Conservation (phyloP, 306 rosid species). For the Vigna mungo region DNA sequence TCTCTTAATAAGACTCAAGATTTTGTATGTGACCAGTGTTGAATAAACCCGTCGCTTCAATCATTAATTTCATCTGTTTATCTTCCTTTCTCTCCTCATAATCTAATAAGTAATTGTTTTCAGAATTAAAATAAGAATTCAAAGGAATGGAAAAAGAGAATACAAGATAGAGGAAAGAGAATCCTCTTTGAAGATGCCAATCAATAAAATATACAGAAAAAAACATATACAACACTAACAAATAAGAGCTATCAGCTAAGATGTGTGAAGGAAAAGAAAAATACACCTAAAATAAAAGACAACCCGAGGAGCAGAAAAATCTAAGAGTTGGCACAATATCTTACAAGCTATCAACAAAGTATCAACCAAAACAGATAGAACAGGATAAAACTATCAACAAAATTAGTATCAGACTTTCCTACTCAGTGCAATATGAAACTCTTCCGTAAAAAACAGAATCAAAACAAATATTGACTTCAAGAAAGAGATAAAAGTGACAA, state of each 20-base stretch:
- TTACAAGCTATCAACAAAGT: constrained; percentile 1
- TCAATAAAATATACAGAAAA: background rate
- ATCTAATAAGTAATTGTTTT: background rate
- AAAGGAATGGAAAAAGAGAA: constrained; percentile 1
- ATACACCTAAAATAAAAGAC: constrained; percentile 6
- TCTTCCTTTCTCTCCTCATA: too few relatives aligned
- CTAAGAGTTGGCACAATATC: constrained; percentile 21
- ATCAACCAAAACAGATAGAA: constrained; percentile 24
- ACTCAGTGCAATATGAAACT: constrained; percentile 4
- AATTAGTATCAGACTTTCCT: constrained; percentile 29
- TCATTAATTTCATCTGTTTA: too few relatives aligned
- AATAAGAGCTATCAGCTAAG: constrained; percentile 8
- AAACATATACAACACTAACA: constrained; percentile 13
- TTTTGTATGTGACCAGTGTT: too few relatives aligned
- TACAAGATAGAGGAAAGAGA: constrained; percentile 1
- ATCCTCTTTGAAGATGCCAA: background rate
- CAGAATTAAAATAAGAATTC: constrained; percentile 2
- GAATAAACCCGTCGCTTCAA: too few relatives aligned
- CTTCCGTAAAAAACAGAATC: background rate
- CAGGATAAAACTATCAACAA: constrained; percentile 12
- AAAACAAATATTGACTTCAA: constrained; percentile 25
- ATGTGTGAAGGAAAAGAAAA: background rate
- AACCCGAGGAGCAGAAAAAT: constrained; percentile 2
- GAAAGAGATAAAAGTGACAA: constrained; percentile 23
- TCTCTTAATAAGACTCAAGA: too few relatives aligned